A percentile compares a stretch with the other conserved stretches of the same genome.
These are phyloP conservation scores for Didymella segeticola DNA, from an alignment of 2,329 filamentous ascomycete genomes.

Conservation along the genomic window DNA sequence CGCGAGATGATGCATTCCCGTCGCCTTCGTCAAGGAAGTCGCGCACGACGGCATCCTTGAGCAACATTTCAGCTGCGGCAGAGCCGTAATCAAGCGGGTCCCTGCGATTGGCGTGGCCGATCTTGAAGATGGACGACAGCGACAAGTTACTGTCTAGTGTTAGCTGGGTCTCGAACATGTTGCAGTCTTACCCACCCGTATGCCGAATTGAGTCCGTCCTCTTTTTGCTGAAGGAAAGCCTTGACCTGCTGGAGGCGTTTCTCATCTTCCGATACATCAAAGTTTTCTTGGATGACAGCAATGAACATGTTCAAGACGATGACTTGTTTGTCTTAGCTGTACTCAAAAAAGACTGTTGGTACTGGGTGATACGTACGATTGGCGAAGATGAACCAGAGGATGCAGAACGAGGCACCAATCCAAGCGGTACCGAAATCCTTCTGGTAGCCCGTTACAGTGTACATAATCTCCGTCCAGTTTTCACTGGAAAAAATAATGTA, in stretches of 20 bases:
- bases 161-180: slow-evolving; percentile 4
- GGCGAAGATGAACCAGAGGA: slow-evolving; percentile 93
- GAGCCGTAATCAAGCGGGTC: slow-evolving; percentile 93
- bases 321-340: slow-evolving; percentile 51
- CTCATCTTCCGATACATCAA: slow-evolving; percentile 97
- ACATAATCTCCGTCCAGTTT: slow-evolving; percentile 91
- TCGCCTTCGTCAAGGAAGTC: slow-evolving; percentile 86
- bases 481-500: slow-evolving; percentile 96
- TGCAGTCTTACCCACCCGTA: slow-evolving; percentile 54
- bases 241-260: slow-evolving; percentile 97
- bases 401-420: slow-evolving; percentile 90
- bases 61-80: slow-evolving; percentile 91
- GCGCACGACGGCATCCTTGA: slow-evolving; percentile 93
- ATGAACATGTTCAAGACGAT: slow-evolving; percentile 99
- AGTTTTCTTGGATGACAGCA: slow-evolving; percentile 99
- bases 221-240: slow-evolving; percentile 89
- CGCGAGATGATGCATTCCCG: slow-evolving; percentile 39
- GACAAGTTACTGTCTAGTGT: slow-evolving; percentile 67
- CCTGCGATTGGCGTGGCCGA: slow-evolving; percentile 67
- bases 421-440: slow-evolving; percentile 75
- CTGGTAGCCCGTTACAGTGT: slow-evolving; percentile 77
- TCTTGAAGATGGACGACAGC: slow-evolving; percentile 68
- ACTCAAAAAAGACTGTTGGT: neutral
- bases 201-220: slow-evolving; percentile 70
- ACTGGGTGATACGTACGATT: slow-evolving; percentile 62